Conservation (phyloP, 23 red algal genomes). For the Cyanidiococcus yangmingshanensis region DNA sequence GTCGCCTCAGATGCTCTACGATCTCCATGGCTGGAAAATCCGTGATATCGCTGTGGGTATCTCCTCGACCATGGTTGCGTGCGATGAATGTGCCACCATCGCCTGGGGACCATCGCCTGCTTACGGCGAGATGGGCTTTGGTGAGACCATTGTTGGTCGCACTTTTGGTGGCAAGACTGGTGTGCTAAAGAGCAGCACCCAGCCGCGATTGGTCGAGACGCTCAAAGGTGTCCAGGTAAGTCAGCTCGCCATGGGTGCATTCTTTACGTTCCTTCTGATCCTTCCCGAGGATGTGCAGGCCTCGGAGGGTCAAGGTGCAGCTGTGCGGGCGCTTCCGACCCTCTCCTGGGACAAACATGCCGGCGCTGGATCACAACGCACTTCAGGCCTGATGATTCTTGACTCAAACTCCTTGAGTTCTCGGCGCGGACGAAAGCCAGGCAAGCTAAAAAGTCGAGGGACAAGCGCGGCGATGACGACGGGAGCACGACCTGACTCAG, state of each 20-base stretch:
- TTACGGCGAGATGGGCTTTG: constrained; percentile 18
- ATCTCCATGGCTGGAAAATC: constrained; percentile 12
- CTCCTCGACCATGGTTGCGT: constrained; percentile 13
- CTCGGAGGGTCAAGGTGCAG: not conserved
- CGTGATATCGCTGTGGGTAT: not conserved
- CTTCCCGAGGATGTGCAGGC: not conserved
- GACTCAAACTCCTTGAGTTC: not conserved
- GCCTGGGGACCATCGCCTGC: constrained; percentile 12
- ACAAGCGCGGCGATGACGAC: not conserved
- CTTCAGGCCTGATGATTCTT: not conserved
- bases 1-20: constrained; percentile 17
- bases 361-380: not conserved
- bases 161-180: not conserved
- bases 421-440: not conserved
- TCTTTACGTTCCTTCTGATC: constrained; percentile 9
- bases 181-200: constrained; percentile 5
- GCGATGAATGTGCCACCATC: not conserved
- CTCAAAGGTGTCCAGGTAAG: constrained; percentile 9
- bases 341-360: constrained; percentile 10
- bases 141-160: not conserved
- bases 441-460: not conserved
- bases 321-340: not conserved
- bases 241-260: constrained; percentile 12
- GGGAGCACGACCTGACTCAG: not conserved
- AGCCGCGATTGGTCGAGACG: not conserved